Evolutionary conservation across 331 rosid species (phyloP), one percentile per base, ranked within the genome.

Genomic region (Stylosanthes scabra): DNA sequence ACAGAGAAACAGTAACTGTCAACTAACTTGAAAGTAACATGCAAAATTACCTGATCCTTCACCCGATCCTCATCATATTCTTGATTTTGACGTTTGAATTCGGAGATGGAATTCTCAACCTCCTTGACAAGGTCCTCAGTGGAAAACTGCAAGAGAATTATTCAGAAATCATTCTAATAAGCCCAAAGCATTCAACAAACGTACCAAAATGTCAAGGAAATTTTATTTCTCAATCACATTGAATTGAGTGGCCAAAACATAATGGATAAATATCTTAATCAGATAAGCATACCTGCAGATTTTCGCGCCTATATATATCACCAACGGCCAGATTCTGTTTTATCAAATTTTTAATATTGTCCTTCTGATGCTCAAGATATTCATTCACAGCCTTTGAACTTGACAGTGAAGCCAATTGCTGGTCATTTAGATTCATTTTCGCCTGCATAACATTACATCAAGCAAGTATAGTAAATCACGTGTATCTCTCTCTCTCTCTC

Each of bases 281-380:
- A 65, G 29, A 78, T 44, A 37, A n/a, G 44, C 29, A 47, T 80
- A 89, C 99, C 99, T 94, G 83, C 82, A 94, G 74, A 82, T 91
- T 88, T 83, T 94, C 99, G 37, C 93, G 97, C 79, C 78, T 86
- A 73, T 82, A 94, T 71, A 94, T 83, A 81, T 94, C 99, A 80
- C 96, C 99, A 15, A 94, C 97, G 15, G 99, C 99, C 37, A 94
- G 88, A 82, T 88, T 91, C 84, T 94, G 99, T 79, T 91, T 94
- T 77, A 94, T 94, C 79, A 82, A 71, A 54, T 86, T 85, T 50
- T 52, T 78, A 64, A 94, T 94, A 49, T 91, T 94, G 40, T 91
- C 99, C 81, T 69, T 90, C 81, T 91, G 97, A 79, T 80, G 81
- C 84, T 78, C 86, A 20, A 91, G 97, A 85, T 83, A 94, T 90